Evolutionary conservation across 1,139 yeast genomes (phyloP).

Genomic region (Saccharomyces hybrid): DNA sequence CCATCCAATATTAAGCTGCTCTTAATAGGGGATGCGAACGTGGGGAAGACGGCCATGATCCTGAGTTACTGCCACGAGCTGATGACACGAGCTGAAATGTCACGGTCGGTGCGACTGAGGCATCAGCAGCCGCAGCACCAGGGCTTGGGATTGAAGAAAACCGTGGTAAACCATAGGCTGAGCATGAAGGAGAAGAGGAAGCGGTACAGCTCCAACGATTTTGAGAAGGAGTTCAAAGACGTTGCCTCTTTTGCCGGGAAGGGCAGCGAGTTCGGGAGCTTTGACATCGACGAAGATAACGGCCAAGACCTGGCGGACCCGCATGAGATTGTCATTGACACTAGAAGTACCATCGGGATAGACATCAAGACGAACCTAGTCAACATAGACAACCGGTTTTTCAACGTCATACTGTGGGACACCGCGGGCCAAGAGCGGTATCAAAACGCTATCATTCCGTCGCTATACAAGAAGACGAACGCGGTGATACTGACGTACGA

Average conservation of each 20-base stretch:
- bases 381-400: conserved; percentile 53
- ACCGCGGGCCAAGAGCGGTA: conserved; percentile 62
- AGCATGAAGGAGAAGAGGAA: conserved; percentile 23
- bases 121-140: neutral
- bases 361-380: conserved; percentile 56
- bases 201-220: conserved; percentile 30
- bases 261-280: neutral
- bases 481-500: conserved; percentile 60
- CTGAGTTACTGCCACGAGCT: conserved; percentile 36
- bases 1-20: conserved; percentile 33
- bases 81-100: conserved; percentile 23
- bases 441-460: conserved; percentile 49
- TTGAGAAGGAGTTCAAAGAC: conserved; percentile 23
- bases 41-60: conserved; percentile 39
- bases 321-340: conserved; percentile 26
- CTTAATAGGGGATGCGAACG: conserved; percentile 38
- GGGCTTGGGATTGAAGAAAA: neutral
- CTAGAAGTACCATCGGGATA: conserved; percentile 50
- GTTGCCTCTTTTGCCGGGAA: neutral
- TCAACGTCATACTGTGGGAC: conserved; percentile 48
- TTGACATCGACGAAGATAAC: neutral
- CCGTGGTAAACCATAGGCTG: neutral
- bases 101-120: conserved; percentile 7
- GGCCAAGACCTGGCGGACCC: conserved; percentile 7
- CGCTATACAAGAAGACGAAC: conserved; percentile 54